Percentiles rank a stretch among this genome's conserved stretches.
These are phyloP conservation scores for Corinectria fuckeliana DNA, from an alignment of 2,329 filamentous ascomycete species.

Conservation along the genomic window DNA sequence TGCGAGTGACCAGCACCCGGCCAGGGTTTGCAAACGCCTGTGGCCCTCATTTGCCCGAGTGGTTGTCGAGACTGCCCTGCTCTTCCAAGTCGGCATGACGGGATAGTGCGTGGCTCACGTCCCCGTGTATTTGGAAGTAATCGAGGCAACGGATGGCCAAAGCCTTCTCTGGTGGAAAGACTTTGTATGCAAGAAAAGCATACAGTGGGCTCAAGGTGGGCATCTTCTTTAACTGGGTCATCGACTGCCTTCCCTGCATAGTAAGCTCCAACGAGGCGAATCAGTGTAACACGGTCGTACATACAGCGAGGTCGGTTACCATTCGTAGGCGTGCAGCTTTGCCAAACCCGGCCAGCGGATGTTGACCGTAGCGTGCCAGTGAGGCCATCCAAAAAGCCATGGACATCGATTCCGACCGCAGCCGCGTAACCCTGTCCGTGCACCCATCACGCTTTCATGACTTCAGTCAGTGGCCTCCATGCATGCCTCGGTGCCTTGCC, in stretches of 20 bases:
- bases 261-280: too few species aligned
- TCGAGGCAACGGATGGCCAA: too few species aligned
- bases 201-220: too few species aligned
- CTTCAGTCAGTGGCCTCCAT: neutral
- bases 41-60: too few species aligned
- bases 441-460: neutral
- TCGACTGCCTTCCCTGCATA: too few species aligned
- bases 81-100: neutral
- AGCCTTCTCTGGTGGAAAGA: too few species aligned
- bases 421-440: neutral
- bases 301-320: too few species aligned
- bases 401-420: neutral
- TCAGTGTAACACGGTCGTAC: too few species aligned
- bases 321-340: neutral
- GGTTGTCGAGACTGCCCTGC: neutral
- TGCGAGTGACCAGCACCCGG: conserved; percentile 5
- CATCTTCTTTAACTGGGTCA: too few species aligned
- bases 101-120: neutral
- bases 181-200: too few species aligned
- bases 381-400: neutral
- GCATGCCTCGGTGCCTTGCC: conserved; percentile 2
- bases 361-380: neutral
- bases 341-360: neutral
- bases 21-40: neutral
- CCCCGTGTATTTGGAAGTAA: too few species aligned